Base-by-base conservation (phyloP, 805 yeast genomes). In the Priceomyces haplophilus region DNA sequence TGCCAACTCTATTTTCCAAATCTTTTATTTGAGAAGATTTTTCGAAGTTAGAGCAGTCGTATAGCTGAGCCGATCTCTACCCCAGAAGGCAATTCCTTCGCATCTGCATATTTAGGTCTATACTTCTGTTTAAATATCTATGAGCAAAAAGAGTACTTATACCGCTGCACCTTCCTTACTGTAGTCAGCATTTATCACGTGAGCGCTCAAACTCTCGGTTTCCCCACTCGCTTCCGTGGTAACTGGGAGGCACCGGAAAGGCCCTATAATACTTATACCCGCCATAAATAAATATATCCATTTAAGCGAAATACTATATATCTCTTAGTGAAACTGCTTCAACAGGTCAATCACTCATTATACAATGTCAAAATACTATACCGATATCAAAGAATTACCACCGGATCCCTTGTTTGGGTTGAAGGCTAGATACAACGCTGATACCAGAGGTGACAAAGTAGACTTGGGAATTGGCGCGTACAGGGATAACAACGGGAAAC, bases 21-120 rank as follows among this genome's bases (percentile, higher is more conserved):
- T 91, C 49, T 85, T 86, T 69, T 91, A 90, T 71, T 78, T 91
- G 67, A 89, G 86, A 69, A 80, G 98, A 57, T 93, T 91, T 72
- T 91, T 91, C 62, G 98, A 91, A 70, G 97, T 91, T 43, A 88
- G 89, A 58, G 79, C 95, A 13, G 88, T 84, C 47, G 91, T 93
- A 42, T 90, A 30, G 25, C 3, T 20, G 7, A 13, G 29, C 27
- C 17, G 15, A 33, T 8, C 34, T 18, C 37, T 25, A 34, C n/a
- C 15, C 5, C 31, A 27, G 31, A 27, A 3, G 23, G 37, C 8
- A 12, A 19, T 25, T 8, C 19, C 20, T 23, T 25, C 39, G 15
- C 39, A 23, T 23, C 39, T 36, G 39, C 39, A 36, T 36, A 17
- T 21, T 18, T 36, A 25, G 30, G 39, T 36, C 12, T 36, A 36